A percentile compares a stretch with the other conserved stretches of the same genome.
Conservation (phyloP, 257 asterid species). For the Solanum peruvianum region DNA sequence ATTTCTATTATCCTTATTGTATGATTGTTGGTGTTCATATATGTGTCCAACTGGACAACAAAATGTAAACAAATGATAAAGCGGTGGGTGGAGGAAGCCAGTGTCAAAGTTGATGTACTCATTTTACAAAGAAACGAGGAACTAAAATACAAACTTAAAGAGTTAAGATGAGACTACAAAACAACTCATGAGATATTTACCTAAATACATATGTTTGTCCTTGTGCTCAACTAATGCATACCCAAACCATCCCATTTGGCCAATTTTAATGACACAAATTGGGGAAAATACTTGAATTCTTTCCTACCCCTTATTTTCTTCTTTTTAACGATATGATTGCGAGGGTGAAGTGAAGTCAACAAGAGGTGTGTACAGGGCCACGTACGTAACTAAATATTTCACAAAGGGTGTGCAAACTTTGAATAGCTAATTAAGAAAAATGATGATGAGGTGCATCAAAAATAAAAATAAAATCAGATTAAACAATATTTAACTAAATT, state of each 20-base stretch:
- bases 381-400: not conserved
- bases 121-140: not conserved
- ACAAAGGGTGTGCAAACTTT: not conserved
- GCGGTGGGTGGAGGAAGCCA: not conserved
- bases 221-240: not conserved
- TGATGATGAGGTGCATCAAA: not conserved
- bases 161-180: not conserved
- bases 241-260: not conserved
- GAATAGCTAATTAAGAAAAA: not conserved
- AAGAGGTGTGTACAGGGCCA: not conserved
- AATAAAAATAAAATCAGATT: not conserved
- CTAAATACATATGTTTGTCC: not conserved
- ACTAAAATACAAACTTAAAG: not conserved
- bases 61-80: not conserved
- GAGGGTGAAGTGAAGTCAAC: not conserved
- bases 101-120: not conserved
- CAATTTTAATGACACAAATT: not conserved
- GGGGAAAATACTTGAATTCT: not conserved
- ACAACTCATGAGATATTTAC: not conserved
- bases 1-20: not conserved
- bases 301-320: not conserved
- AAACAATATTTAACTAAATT: not conserved
- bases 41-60: not conserved
- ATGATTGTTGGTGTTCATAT: not conserved
- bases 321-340: not conserved